Conservation (phyloP, 805 yeast genomes). For the Diddensiella santjacobensis region DNA sequence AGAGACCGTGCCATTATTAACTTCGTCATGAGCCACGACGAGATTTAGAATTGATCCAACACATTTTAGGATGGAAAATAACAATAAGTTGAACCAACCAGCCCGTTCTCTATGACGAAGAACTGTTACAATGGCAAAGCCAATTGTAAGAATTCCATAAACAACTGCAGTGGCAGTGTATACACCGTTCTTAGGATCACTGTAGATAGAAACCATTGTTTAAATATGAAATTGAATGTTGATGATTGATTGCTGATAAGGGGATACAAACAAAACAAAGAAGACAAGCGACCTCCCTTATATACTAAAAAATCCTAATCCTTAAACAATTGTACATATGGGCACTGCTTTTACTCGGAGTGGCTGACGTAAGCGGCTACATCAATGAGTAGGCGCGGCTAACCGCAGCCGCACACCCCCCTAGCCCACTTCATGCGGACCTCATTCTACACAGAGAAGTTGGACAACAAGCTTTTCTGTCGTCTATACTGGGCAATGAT, state of each 20-base stretch:
- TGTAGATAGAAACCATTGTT: constrained; percentile 2
- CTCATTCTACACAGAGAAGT: neutral
- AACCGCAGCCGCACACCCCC: neutral
- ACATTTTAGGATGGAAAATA: constrained; percentile 9
- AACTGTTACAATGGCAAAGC: neutral
- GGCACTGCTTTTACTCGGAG: no score
- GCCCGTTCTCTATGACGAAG: constrained; percentile 8
- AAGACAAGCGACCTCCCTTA: no score
- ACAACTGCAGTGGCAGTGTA: constrained; percentile 10
- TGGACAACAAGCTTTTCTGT: neutral
- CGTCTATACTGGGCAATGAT: no score
- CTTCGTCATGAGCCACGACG: constrained; percentile 5
- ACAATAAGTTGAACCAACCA: constrained; percentile 12
- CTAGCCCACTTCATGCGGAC: neutral
- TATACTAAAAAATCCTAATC: no score
- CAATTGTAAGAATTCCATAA: constrained; percentile 2
- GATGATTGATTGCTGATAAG: neutral
- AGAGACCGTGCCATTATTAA: constrained; percentile 1
- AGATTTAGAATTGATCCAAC: constrained; percentile 12
- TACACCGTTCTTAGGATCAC: constrained; percentile 9
- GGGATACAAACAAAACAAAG: neutral
- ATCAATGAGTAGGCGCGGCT: neutral
- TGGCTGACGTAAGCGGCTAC: neutral
- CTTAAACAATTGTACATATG: no score
- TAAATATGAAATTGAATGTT: neutral